Conservation (phyloP, 148 eudicot genomes). For the Nepenthes gracilis region DNA sequence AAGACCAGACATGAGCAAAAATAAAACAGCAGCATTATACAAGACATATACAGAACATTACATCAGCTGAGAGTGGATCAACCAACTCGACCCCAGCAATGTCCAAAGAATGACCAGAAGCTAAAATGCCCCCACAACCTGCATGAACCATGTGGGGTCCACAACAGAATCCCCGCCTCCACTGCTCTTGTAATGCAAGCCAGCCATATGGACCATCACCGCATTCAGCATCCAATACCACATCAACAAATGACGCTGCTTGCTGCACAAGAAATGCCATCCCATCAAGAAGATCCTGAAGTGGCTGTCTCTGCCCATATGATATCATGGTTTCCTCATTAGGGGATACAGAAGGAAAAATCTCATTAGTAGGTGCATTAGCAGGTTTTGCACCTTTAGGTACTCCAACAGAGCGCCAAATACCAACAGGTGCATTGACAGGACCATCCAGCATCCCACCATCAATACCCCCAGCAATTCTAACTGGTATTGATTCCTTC, state of each 20-base stretch:
- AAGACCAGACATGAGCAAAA: background rate
- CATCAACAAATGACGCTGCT: constrained; percentile 92
- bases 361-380: constrained; percentile 33
- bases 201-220: constrained; percentile 89
- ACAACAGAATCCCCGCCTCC: constrained; percentile 87
- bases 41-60: constrained; percentile 24
- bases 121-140: constrained; percentile 93
- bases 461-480: constrained; percentile 91
- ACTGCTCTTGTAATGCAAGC: constrained; percentile 93
- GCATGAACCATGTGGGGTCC: constrained; percentile 94
- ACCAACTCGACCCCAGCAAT: constrained; percentile 83
- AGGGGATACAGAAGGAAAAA: constrained; percentile 31
- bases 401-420: constrained; percentile 91
- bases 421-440: constrained; percentile 73
- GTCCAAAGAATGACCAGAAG: constrained; percentile 89
- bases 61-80: constrained; percentile 86
- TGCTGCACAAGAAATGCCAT: constrained; percentile 85
- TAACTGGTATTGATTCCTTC: constrained; percentile 71
- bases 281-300: constrained; percentile 81
- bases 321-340: constrained; percentile 56
- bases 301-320: constrained; percentile 66
- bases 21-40: background rate
- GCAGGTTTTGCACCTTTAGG: constrained; percentile 59
- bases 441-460: constrained; percentile 62
- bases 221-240: constrained; percentile 87